A percentile compares a stretch with the other conserved stretches of the same genome.
Conservation (phyloP, 768 basidiomycete genomes). For the Phylloporus rhodoxanthus region DNA sequence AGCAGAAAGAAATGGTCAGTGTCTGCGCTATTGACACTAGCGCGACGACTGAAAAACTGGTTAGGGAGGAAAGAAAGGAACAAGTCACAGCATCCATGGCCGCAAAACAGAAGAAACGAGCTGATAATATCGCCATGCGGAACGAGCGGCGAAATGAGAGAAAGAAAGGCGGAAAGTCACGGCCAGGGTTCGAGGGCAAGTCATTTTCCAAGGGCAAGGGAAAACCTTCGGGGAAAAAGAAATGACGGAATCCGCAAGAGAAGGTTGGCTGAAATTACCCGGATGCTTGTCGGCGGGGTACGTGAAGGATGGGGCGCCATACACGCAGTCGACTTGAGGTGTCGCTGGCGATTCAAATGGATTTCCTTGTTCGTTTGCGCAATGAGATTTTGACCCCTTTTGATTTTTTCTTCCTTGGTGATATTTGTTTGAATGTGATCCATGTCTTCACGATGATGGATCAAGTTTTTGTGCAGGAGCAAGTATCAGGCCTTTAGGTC, state of each 20-base stretch:
- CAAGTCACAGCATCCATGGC: conserved; percentile 69
- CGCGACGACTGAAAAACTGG: not conserved
- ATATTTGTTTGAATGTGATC: too few species aligned
- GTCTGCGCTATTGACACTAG: not conserved
- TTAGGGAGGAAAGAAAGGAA: conserved; percentile 86
- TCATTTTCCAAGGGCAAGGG: conserved; percentile 56
- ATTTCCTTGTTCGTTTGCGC: too few species aligned
- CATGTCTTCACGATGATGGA: too few species aligned
- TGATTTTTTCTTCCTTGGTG: too few species aligned
- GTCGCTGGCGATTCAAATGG: not conserved
- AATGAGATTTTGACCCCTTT: too few species aligned
- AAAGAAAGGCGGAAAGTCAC: conserved; percentile 56
- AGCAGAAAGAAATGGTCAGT: conserved; percentile 80
- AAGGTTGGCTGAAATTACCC: not conserved
- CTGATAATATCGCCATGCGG: conserved; percentile 85
- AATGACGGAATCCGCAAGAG: conserved; percentile 7
- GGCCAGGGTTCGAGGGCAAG: conserved; percentile 88
- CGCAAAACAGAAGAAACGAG: conserved; percentile 83
- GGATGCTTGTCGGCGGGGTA: not conserved
- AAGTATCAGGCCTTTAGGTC: too few species aligned
- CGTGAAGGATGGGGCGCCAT: not conserved
- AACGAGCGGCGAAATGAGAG: conserved; percentile 68
- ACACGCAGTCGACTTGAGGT: not conserved
- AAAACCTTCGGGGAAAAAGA: conserved; percentile 20
- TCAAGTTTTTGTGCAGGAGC: too few species aligned